Evolutionary conservation across 2,329 filamentous ascomycete species (phyloP).

Genomic region (Penicillium sp.): DNA sequence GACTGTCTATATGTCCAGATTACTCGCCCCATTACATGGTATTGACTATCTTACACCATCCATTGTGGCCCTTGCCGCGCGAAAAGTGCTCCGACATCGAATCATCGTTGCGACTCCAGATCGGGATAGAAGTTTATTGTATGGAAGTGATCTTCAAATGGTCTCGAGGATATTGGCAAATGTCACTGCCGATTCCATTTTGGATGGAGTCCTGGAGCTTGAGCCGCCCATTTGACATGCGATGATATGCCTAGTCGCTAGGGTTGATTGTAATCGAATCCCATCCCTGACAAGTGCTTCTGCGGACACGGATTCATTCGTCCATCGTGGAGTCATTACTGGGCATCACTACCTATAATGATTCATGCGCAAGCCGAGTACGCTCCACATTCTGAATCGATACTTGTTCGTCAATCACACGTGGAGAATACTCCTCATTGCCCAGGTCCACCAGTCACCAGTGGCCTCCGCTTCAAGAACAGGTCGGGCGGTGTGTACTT

Average conservation of each 20-base stretch:
- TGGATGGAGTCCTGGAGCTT: conserved; percentile 54
- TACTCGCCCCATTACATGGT: conserved; percentile 72
- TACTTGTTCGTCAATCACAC: no score
- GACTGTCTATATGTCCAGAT: conserved; percentile 11
- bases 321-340: no score
- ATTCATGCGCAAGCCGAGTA: no score
- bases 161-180: conserved; percentile 61
- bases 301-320: no score
- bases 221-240: conserved; percentile 48
- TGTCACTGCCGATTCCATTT: conserved; percentile 50
- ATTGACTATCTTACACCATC: conserved; percentile 78
- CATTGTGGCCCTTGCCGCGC: conserved; percentile 71
- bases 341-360: no score
- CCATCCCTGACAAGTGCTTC: no score
- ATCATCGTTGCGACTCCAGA: conserved; percentile 63
- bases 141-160: conserved; percentile 72
- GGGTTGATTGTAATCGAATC: no score
- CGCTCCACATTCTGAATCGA: not conserved
- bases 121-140: conserved; percentile 83
- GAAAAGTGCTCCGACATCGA: conserved; percentile 83
- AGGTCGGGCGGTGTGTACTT: conserved; percentile 26
- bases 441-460: not conserved
- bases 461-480: conserved; percentile 22
- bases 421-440: not conserved
- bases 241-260: no score